These are phyloP conservation scores for Quercus wislizeni DNA, from an alignment of 306 rosid species.

Conservation along the genomic window DNA sequence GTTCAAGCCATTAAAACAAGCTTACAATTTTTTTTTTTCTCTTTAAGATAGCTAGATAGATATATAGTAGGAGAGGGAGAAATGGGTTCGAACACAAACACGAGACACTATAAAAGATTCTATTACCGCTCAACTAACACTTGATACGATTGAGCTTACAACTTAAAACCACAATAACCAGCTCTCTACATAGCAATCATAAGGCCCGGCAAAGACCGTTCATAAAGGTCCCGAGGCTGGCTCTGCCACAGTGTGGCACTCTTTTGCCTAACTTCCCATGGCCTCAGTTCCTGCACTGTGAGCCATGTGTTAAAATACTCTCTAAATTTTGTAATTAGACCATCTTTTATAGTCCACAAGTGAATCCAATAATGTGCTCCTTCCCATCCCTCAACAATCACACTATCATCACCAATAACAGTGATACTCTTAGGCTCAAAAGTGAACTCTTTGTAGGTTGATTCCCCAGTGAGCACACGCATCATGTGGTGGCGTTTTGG, in stretches of 20 bases:
- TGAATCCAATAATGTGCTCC: conserved; percentile 88
- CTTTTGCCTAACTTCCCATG: conserved; percentile 42
- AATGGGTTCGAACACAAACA: too few species aligned
- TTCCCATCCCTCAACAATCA: conserved; percentile 86
- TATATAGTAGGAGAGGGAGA: too few species aligned
- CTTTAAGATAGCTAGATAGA: too few species aligned
- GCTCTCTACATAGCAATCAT: conserved; percentile 61
- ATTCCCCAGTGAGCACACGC: conserved; percentile 76
- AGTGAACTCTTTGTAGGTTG: conserved; percentile 42
- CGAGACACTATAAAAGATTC: too few species aligned
- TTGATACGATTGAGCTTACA: not conserved
- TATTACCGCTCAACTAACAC: too few species aligned
- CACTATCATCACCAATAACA: conserved; percentile 47
- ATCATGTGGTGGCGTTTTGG: conserved; percentile 91
- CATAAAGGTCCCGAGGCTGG: conserved; percentile 74
- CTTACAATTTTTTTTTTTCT: not conserved
- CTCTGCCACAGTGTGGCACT: conserved; percentile 74
- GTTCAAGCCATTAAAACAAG: not conserved
- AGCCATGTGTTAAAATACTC: conserved; percentile 97
- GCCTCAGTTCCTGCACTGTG: conserved; percentile 69
- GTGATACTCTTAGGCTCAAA: conserved; percentile 70
- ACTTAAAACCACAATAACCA: not conserved
- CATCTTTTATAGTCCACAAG: conserved; percentile 76
- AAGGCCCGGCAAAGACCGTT: conserved; percentile 66
- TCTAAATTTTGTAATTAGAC: conserved; percentile 62